Percentiles rank a stretch among this genome's conserved stretches.
phyloP scores from a whole-genome alignment of 441 rosid genomes.

The Erodium texanum region DNA sequence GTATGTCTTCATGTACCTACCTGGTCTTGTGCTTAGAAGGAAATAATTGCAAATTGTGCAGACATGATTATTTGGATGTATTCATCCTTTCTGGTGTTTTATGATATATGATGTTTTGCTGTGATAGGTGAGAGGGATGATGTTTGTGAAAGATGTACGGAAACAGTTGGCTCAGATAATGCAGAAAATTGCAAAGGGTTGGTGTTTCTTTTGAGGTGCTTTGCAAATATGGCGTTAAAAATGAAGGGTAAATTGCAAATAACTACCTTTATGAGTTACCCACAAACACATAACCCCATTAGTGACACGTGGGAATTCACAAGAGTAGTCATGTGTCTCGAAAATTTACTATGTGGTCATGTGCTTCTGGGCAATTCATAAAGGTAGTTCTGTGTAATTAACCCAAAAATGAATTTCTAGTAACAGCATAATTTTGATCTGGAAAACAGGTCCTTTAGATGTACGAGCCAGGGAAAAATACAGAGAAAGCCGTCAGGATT shows the following conservation, averaged over 20 bases:
- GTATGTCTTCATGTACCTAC: slow-evolving; percentile 26
- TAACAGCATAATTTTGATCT: slow-evolving; percentile 9
- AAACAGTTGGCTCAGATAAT: slow-evolving; percentile 86
- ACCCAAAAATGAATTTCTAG: neutral
- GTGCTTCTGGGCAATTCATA: too few relatives aligned
- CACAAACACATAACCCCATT: too few relatives aligned
- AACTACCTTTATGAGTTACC: too few relatives aligned
- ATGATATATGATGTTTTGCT: slow-evolving; percentile 8
- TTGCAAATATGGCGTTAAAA: neutral
- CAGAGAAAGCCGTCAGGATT: slow-evolving; percentile 39
- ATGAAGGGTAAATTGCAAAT: too few relatives aligned
- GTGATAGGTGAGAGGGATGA: slow-evolving; percentile 86
- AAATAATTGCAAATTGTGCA: neutral
- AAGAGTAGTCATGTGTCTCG: too few relatives aligned
- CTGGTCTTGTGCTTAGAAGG: neutral
- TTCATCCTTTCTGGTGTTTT: neutral
- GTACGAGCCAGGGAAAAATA: slow-evolving; percentile 43
- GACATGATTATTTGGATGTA: neutral
- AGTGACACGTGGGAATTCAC: too few relatives aligned
- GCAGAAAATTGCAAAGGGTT: slow-evolving; percentile 78
- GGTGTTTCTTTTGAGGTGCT: slow-evolving; percentile 19
- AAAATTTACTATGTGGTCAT: too few relatives aligned
- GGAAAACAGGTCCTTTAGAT: slow-evolving; percentile 63
- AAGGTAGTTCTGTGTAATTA: too few relatives aligned
- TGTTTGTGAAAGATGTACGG: slow-evolving; percentile 81